Base-by-base conservation (phyloP, 1,284 basidiomycete genomes). In the Ceratobasidium sp. region DNA sequence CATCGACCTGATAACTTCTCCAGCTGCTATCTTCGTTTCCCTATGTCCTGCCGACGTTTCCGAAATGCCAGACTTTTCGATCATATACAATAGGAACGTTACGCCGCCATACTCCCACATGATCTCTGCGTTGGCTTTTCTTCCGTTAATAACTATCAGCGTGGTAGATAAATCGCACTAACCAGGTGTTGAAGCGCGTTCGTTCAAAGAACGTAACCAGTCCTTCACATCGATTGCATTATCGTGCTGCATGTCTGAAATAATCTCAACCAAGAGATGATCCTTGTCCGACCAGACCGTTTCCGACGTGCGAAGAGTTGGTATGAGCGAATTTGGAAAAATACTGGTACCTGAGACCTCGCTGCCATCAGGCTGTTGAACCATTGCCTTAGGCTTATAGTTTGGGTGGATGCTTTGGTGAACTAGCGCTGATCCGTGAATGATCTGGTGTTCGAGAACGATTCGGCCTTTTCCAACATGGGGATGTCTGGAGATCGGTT, bases 311-410 rank as follows among this genome's bases (percentile, higher is more conserved):
- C n/a, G n/a, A n/a, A n/a, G n/a, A n/a, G n/a, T n/a, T n/a, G n/a
- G n/a, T n/a, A n/a, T n/a, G n/a, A n/a, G n/a, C n/a, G n/a, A n/a
- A n/a, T n/a, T n/a, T n/a, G 11, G 5, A 2, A 13, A 47, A 21
- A 47, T 18, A 13, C 44, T 21, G 21, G 44, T 13, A 2, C 13
- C 21, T 13, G 11, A 18, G 11, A 47, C 16, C 21, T n/a, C n/a
- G n/a, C n/a, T n/a, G 2, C 16, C 44, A 13, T 14, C 44, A 47
- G 21, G 44, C 44, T 14, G 13, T 58, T 38, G 28, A 9, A 49
- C 32, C 7, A 16, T 14, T 6, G 62, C 62, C 18, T 38, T 64
- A 18, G 62, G 62, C n/a, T 50, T 7, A 18, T 64, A 64, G 43
- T n/a, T 18, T n/a, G n/a, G n/a, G 21, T n/a, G 2, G 13, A 11